These are phyloP conservation scores for Monosporozyma unispora DNA, from an alignment of 805 yeast species.

Conservation along the genomic window DNA sequence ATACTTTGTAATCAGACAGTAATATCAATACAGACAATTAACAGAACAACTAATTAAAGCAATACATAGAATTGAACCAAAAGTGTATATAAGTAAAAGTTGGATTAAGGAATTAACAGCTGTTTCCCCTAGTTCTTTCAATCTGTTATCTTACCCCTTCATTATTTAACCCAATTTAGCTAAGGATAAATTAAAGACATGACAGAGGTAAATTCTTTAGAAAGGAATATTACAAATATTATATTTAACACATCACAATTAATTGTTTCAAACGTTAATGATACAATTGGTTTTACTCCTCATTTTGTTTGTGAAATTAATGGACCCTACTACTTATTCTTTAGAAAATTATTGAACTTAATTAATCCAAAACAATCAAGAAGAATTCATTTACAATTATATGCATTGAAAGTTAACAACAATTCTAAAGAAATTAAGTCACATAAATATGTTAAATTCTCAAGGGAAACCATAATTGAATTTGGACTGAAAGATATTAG, in stretches of 20 bases:
- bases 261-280: background rate
- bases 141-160: background rate
- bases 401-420: background rate
- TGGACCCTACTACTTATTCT: background rate
- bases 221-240: background rate
- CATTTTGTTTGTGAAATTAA: background rate
- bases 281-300: background rate
- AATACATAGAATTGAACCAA: background rate
- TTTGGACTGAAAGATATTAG: background rate
- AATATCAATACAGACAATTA: background rate
- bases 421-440: background rate
- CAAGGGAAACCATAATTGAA: background rate
- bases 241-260: background rate
- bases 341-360: background rate
- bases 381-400: slow-evolving; percentile 1
- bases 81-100: background rate
- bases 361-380: background rate
- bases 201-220: background rate
- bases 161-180: background rate
- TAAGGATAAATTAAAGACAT: background rate
- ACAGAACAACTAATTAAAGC: background rate
- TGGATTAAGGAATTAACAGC: background rate
- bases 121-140: background rate
- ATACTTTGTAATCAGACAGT: background rate
- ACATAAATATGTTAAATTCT: background rate